Base-by-base conservation (phyloP, 225 moss, liverwort and hornwort species). In the Anthoceros angustus region DNA sequence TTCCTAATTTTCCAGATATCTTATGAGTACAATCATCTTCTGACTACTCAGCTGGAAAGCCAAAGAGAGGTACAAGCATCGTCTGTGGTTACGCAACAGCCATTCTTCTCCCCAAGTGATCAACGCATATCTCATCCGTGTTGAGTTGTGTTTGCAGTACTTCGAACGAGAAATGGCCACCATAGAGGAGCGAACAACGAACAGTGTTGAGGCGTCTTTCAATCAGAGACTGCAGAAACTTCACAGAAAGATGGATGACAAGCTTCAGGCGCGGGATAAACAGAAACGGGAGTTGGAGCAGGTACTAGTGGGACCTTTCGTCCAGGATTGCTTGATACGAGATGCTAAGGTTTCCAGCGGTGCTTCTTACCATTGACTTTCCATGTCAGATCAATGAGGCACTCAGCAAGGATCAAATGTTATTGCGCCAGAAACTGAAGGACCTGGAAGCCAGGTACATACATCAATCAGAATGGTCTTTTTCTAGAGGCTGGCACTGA, bases 11-110 rank as follows among this genome's bases (percentile, higher is more conserved):
- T 41, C 63, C 84, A 92, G 80, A 84, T 95, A 48, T 84, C 75
- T 69, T 81, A 82, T 21, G 88, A 98, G 69, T 98, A 98, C 72
- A 82, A 92, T 82, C 95, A 83, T 62, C 78, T 98, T 64, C 79
- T 89, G 73, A 92, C 81, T 25, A 86, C 82, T 48, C 95, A 88
- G 75, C 76, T 98, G 77, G 95, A 92, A 70, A 98, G 91, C 69
- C 95, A 98, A 79, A 80, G 95, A 72, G 88, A 89, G 89, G 92
- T 92, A 63, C 63, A 32, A 32, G 32, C 32, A 32, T 32, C 32
- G 32, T 32, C 1, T 67, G 61, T 18, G 14, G 8, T 43, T 46
- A 50, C 15, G 43, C 21, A 2, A 40, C 41, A 23, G 32, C 32
- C 32, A 32, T 32, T 32, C 32, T 32, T 32, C 32, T 32, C 32